Conservation (phyloP, 2,329 filamentous ascomycete species). For the Arthrinium phaeospermum region DNA sequence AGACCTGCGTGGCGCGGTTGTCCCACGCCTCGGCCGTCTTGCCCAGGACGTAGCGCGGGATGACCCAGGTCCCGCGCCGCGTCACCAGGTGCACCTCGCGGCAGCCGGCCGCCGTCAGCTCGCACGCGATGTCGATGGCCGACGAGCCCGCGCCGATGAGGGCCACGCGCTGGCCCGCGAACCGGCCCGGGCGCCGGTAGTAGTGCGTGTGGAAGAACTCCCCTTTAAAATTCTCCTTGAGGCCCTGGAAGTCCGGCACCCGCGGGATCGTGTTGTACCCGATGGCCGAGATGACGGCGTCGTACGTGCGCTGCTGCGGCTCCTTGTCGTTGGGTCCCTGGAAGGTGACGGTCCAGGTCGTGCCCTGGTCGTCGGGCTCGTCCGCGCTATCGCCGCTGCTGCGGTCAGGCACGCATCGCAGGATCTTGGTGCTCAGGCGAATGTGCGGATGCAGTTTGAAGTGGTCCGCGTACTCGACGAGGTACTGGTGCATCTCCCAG, state of each 20-base stretch:
- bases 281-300: conserved; percentile 43
- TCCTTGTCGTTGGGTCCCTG: conserved; percentile 25
- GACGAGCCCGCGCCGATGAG: conserved; percentile 45
- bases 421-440: conserved; percentile 39
- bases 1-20: conserved; percentile 38
- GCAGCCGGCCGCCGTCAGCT: conserved; percentile 41
- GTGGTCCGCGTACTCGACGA: conserved; percentile 44
- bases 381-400: conserved; percentile 27
- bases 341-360: conserved; percentile 37
- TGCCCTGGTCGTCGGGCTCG: neutral
- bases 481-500: conserved; percentile 40
- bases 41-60: conserved; percentile 45
- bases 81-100: conserved; percentile 44
- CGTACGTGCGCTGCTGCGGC: conserved; percentile 35
- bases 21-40: conserved; percentile 43
- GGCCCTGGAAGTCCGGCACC: conserved; percentile 38
- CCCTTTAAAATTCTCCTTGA: conserved; percentile 39
- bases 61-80: conserved; percentile 44
- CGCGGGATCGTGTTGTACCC: conserved; percentile 40
- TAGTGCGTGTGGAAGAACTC: conserved; percentile 44
- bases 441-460: conserved; percentile 43
- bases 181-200: conserved; percentile 41
- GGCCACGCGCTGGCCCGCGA: conserved; percentile 44
- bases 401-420: conserved; percentile 35
- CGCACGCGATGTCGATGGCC: conserved; percentile 46